Evolutionary conservation across 2,329 filamentous ascomycete species (phyloP).

Genomic region (Aspergillus quadrilineatus): DNA sequence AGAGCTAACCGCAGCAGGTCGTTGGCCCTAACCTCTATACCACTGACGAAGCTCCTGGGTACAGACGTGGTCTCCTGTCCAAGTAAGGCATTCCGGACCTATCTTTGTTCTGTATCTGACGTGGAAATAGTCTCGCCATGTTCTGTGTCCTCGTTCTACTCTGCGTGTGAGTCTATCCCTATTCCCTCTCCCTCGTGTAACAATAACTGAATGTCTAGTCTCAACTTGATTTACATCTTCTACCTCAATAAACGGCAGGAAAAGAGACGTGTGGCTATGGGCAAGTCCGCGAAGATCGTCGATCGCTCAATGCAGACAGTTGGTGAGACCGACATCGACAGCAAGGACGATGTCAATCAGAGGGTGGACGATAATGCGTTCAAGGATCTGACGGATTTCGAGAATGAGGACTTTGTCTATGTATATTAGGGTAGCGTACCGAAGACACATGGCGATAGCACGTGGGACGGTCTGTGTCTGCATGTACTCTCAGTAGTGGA

Average conservation of each 20-base stretch:
- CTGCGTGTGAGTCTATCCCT: constrained; percentile 36
- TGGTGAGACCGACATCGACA: constrained; percentile 23
- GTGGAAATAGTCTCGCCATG: constrained; percentile 48
- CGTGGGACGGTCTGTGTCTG: neutral
- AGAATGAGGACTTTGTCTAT: constrained; percentile 66
- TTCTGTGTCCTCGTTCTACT: constrained; percentile 61
- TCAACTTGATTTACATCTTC: constrained; percentile 50
- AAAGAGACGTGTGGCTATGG: constrained; percentile 54
- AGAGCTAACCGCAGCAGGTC: constrained; percentile 38
- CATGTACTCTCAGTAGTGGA: too few relatives aligned
- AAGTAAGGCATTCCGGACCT: constrained; percentile 42
- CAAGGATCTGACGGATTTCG: constrained; percentile 59
- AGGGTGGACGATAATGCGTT: constrained; percentile 51
- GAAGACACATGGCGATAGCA: neutral
- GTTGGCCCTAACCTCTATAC: constrained; percentile 66
- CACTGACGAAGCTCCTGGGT: constrained; percentile 59
- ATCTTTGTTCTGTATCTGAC: neutral
- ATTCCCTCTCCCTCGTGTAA: too few relatives aligned
- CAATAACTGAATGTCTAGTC: constrained; percentile 13
- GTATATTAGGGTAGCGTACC: constrained; percentile 42
- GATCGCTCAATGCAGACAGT: constrained; percentile 60
- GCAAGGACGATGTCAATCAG: constrained; percentile 32
- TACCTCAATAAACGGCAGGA: constrained; percentile 58
- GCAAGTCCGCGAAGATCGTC: constrained; percentile 59
- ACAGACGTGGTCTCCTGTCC: constrained; percentile 57